Percentiles rank a stretch among this genome's conserved stretches.
Conservation (phyloP, 1,139 yeast species). For the Geotrichum citri-aurantii region DNA sequence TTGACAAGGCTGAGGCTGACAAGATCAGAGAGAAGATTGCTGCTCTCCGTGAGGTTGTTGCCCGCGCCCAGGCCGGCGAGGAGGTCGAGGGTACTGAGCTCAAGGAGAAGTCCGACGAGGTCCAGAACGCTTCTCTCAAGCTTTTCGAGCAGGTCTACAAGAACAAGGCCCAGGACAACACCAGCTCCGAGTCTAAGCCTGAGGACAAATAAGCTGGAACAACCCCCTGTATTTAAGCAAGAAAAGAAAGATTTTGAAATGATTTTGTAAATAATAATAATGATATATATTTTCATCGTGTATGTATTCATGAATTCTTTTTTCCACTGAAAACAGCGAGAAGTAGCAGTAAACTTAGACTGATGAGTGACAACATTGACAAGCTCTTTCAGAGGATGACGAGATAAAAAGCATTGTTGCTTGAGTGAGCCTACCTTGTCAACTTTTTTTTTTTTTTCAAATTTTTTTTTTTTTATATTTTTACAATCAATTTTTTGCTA, state of each 20-base stretch:
- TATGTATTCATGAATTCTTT: not conserved
- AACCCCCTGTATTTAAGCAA: not conserved
- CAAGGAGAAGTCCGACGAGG: conserved; percentile 90
- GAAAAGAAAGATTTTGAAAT: not conserved
- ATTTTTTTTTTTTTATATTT: too few relatives aligned
- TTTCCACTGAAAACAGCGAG: not conserved
- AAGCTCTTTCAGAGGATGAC: too few relatives aligned
- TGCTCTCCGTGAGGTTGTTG: conserved; percentile 81
- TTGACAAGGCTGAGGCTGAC: conserved; percentile 82
- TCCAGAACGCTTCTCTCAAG: conserved; percentile 87
- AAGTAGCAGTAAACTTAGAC: too few relatives aligned
- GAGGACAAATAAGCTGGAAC: conserved; percentile 12
- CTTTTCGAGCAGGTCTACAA: conserved; percentile 95
- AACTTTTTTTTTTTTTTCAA: too few relatives aligned
- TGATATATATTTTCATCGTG: not conserved
- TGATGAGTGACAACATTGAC: too few relatives aligned
- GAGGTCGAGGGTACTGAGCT: conserved; percentile 75
- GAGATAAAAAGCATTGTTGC: too few relatives aligned
- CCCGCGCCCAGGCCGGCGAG: conserved; percentile 92
- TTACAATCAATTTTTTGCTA: too few relatives aligned
- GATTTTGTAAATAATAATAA: not conserved
- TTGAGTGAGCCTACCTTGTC: too few relatives aligned
- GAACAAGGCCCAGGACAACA: conserved; percentile 40
- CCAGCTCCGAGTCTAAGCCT: conserved; percentile 23
- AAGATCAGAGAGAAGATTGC: conserved; percentile 73